Base-by-base conservation (phyloP, 495 filamentous ascomycete species). In the Bacidia rubella region DNA sequence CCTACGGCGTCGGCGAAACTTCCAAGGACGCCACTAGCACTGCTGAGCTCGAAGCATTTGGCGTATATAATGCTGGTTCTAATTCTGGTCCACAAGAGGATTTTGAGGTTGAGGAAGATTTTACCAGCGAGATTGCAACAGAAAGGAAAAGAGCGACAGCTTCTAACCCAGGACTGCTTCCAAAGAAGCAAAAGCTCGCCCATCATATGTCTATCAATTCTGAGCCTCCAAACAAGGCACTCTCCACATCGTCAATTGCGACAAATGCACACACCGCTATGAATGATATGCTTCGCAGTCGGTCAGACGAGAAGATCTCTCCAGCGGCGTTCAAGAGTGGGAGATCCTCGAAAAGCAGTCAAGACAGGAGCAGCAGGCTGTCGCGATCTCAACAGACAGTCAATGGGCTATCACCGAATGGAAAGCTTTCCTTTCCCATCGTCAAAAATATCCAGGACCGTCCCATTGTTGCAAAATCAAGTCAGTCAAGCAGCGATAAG, bases 381-480 rank as follows among this genome's bases (percentile, higher is more conserved):
- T 15, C 29, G 15, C n/a, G n/a, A 9, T 39, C 32, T 39, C 32
- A 39, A 39, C 10, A 39, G 32, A 9, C 32, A 10, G n/a, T 9
- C 9, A 39, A 10, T 10, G 41, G 41, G 41, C 41, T 44, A 9
- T 44, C 41, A 9, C 5, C 41, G 32, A 68, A 64, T n/a, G 55
- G 51, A n/a, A 65, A 61, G 1, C 71, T 87, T 21, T 70, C 69
- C 15, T 94, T 87, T 57, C 76, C 84, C 1, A 78, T 90, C 10
- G 86, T 93, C 15, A 95, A 95, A 65, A 77, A 92, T 54, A 76
- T 83, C 0, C 76, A 82, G 54, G 77, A 86, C 54, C 74, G 76
- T 23, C 73, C 71, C 54, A 87, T 84, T 1, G 66, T 73, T 5
- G 53, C 79, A 32, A 74, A 83, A 51, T 74, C 88, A 46, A 90